Percentiles rank a stretch among this genome's conserved stretches.
Evolutionary conservation across 768 basidiomycete genomes (phyloP).

Genomic region (Naganishia friedmannii): DNA sequence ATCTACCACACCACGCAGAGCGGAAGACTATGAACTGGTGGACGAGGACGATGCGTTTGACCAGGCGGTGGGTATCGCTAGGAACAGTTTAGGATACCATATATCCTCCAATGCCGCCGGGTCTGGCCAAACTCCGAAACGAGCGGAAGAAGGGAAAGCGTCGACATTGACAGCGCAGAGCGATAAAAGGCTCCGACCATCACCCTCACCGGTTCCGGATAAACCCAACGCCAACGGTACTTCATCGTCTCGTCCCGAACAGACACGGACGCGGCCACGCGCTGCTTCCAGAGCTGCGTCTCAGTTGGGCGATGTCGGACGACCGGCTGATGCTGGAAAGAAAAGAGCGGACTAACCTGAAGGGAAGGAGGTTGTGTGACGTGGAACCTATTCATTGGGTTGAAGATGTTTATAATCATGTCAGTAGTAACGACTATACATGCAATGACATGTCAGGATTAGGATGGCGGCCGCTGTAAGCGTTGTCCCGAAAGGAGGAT

Average conservation of each 20-base stretch:
- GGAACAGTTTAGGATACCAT: neutral
- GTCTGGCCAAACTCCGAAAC: neutral
- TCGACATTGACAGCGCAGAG: neutral
- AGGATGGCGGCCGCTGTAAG: too few relatives aligned
- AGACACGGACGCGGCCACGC: neutral
- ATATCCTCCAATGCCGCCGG: slow-evolving; percentile 1
- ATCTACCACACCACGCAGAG: slow-evolving; percentile 26
- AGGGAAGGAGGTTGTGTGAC: neutral
- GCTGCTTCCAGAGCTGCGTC: neutral
- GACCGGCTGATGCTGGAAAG: neutral
- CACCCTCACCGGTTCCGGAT: neutral
- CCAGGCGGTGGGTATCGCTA: slow-evolving; percentile 7
- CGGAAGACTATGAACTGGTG: slow-evolving; percentile 34
- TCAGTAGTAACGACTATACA: neutral
- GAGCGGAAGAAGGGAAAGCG: slow-evolving; percentile 1
- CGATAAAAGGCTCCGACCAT: neutral
- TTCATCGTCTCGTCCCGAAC: neutral
- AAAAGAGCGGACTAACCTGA: neutral
- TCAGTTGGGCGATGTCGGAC: neutral
- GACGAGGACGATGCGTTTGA: slow-evolving; percentile 23
- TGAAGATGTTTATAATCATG: neutral
- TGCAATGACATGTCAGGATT: neutral
- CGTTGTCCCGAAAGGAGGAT: too few relatives aligned
- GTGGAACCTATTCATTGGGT: neutral
- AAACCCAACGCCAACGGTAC: neutral